These are phyloP conservation scores for Eucalyptus albens DNA, from an alignment of 345 rosid species.

Conservation along the genomic window DNA sequence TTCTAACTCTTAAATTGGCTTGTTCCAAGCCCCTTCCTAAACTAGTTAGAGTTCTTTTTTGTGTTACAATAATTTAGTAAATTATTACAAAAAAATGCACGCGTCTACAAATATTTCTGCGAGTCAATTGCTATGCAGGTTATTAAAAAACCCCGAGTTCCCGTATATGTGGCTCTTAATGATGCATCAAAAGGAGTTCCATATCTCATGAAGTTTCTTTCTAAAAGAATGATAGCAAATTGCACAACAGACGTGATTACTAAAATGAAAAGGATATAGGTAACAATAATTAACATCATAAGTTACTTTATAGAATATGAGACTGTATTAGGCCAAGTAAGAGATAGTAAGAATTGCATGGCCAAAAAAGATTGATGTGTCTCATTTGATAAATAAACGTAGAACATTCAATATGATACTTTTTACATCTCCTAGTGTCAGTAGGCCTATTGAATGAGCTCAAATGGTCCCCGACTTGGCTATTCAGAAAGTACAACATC, in stretches of 20 bases:
- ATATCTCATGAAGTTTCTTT: not conserved
- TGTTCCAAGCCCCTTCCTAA: not conserved
- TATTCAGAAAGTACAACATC: not conserved
- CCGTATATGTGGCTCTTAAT: not conserved
- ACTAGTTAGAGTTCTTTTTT: not conserved
- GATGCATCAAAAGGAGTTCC: not conserved
- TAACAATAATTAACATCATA: not conserved
- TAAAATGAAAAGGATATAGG: not conserved
- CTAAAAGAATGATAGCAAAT: not conserved
- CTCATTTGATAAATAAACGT: not conserved
- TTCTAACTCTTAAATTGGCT: not conserved
- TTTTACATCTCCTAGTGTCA: not conserved
- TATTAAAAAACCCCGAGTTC: not conserved
- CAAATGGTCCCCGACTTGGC: not conserved
- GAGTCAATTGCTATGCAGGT: not conserved
- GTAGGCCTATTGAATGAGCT: not conserved
- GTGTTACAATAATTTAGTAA: not conserved
- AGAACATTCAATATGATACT: not conserved
- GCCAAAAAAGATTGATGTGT: not conserved
- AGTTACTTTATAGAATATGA: not conserved
- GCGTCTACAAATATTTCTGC: not conserved
- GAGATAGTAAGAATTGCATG: not conserved
- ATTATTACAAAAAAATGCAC: not conserved
- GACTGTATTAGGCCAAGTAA: not conserved
- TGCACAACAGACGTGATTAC: not conserved